A percentile compares a stretch with the other conserved stretches of the same genome.
Conservation (phyloP, 2,329 filamentous ascomycete genomes). For the Chlorencoelia australis region DNA sequence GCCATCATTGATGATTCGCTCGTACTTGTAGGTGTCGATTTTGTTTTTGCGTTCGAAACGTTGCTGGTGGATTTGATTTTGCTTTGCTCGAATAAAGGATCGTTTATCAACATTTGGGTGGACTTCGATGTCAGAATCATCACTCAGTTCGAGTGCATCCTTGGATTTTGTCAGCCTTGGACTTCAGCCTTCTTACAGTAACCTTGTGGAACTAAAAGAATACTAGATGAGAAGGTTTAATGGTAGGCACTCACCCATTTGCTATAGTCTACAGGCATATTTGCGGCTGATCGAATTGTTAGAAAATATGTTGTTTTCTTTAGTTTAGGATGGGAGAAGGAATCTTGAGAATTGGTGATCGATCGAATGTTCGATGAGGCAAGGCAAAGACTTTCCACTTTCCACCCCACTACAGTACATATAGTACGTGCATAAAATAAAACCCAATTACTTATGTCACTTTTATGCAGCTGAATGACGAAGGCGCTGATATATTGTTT, state of each 20-base stretch:
- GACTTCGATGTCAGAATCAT: constrained; percentile 96
- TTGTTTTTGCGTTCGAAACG: constrained; percentile 75
- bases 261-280: constrained; percentile 53
- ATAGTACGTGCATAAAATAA: no score
- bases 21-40: constrained; percentile 87
- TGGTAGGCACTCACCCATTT: constrained; percentile 37
- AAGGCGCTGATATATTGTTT: no score
- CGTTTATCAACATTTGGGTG: constrained; percentile 98
- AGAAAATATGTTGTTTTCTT: not conserved
- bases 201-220: not conserved
- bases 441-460: no score
- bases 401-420: no score
- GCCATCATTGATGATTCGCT: constrained; percentile 85
- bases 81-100: constrained; percentile 97
- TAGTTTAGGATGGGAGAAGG: not conserved
- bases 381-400: no score
- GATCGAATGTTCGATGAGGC: constrained; percentile 22
- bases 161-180: constrained; percentile 30
- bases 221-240: no score
- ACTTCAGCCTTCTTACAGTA: constrained; percentile 23
- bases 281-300: constrained; percentile 1
- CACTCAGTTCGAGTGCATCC: constrained; percentile 91
- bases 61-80: constrained; percentile 91
- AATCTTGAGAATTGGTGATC: not conserved
- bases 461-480: no score